These are phyloP conservation scores for Halophytophthora batemanensis DNA, from an alignment of 352 stramenopile genomes.

Conservation along the genomic window DNA sequence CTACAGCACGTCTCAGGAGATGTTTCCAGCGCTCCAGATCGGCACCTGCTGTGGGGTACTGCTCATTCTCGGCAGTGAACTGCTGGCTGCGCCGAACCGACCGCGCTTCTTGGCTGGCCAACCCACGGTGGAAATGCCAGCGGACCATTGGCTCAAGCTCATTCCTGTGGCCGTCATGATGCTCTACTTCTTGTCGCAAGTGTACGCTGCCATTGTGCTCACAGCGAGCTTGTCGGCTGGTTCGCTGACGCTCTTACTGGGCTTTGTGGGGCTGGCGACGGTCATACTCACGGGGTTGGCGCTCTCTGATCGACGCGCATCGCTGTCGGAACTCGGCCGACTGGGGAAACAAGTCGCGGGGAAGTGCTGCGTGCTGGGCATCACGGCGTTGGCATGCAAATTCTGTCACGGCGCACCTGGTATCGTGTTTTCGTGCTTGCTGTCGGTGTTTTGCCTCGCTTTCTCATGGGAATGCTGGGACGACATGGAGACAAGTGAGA, in stretches of 20 bases:
- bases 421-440: conserved; percentile 48
- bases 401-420: conserved; percentile 39
- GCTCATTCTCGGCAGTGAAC: conserved; percentile 56
- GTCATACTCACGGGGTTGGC: conserved; percentile 45
- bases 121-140: conserved; percentile 39
- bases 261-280: conserved; percentile 40
- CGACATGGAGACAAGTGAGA: conserved; percentile 49
- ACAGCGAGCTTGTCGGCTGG: conserved; percentile 37
- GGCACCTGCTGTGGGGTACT: conserved; percentile 60
- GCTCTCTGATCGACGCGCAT: conserved; percentile 39
- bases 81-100: conserved; percentile 26
- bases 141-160: conserved; percentile 80
- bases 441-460: conserved; percentile 67
- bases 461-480: conserved; percentile 75
- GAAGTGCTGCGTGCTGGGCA: conserved; percentile 35
- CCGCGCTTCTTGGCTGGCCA: conserved; percentile 19
- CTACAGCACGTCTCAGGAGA: conserved; percentile 55
- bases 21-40: conserved; percentile 67
- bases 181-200: conserved; percentile 55
- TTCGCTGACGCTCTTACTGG: conserved; percentile 36
- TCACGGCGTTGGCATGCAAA: conserved; percentile 47
- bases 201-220: conserved; percentile 46
- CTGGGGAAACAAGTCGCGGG: conserved; percentile 30
- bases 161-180: conserved; percentile 62
- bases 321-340: conserved; percentile 30